Evolutionary conservation across 1,139 yeast genomes (phyloP).

Genomic region (Debaryomyces fabryi): DNA sequence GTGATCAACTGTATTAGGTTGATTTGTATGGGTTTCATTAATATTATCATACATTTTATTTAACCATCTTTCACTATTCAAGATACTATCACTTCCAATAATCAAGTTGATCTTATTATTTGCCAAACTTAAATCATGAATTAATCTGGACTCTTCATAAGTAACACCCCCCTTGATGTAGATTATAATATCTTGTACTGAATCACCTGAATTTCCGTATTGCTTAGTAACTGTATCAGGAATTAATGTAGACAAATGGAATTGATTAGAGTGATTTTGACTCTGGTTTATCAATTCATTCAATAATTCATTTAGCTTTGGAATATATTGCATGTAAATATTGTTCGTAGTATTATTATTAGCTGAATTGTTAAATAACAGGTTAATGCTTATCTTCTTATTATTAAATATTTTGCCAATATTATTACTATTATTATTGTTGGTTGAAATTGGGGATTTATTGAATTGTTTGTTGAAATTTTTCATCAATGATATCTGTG

Average conservation of each 20-base stretch:
- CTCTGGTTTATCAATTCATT: slow-evolving; percentile 23
- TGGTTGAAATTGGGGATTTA: slow-evolving; percentile 12
- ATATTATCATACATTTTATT: slow-evolving; percentile 29
- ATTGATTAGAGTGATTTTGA: slow-evolving; percentile 13
- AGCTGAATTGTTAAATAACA: slow-evolving; percentile 27
- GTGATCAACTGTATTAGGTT: slow-evolving; percentile 10
- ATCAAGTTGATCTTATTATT: slow-evolving; percentile 53
- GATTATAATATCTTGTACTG: slow-evolving; percentile 75
- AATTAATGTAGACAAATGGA: slow-evolving; percentile 38
- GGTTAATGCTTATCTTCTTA: slow-evolving; percentile 28
- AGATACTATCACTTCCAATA: slow-evolving; percentile 76
- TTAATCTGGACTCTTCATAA: slow-evolving; percentile 85
- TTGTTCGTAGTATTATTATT: slow-evolving; percentile 41
- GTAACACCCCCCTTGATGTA: slow-evolving; percentile 91
- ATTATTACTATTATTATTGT: slow-evolving; percentile 20
- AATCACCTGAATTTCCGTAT: slow-evolving; percentile 30
- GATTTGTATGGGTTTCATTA: slow-evolving; percentile 15
- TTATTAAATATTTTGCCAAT: slow-evolving; percentile 31
- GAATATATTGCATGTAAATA: slow-evolving; percentile 69
- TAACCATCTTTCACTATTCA: slow-evolving; percentile 63
- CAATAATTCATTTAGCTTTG: slow-evolving; percentile 60
- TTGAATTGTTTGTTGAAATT: slow-evolving; percentile 32
- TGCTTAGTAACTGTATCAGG: slow-evolving; percentile 42
- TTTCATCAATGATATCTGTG: slow-evolving; percentile 37
- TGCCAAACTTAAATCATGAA: slow-evolving; percentile 66